These are phyloP conservation scores for Whalleya microplaca DNA, from an alignment of 2,329 filamentous ascomycete species.

Conservation along the genomic window DNA sequence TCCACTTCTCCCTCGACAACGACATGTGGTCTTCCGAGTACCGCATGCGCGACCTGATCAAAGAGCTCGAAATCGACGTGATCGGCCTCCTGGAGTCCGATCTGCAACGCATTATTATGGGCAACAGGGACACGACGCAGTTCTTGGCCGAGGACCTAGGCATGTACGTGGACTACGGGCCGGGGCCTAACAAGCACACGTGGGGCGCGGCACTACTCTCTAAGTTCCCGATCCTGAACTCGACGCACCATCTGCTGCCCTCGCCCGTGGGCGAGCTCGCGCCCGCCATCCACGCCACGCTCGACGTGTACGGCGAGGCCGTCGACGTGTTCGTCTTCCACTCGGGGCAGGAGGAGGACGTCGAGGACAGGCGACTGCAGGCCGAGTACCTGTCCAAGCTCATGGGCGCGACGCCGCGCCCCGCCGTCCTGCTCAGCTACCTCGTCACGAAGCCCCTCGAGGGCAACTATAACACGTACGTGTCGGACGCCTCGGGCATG, in stretches of 20 bases:
- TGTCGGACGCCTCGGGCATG: constrained; percentile 86
- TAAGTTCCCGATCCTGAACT: constrained; percentile 97
- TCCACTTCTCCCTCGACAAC: constrained; percentile 97
- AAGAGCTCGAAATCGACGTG: constrained; percentile 96
- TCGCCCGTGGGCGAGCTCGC: constrained; percentile 93
- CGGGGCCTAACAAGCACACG: constrained; percentile 97
- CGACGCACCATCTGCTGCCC: constrained; percentile 91
- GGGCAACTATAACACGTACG: constrained; percentile 97
- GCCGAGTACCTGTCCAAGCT: constrained; percentile 82
- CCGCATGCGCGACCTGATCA: constrained; percentile 87
- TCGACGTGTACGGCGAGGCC: constrained; percentile 87
- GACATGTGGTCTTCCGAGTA: constrained; percentile 98
- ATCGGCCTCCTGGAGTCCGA: constrained; percentile 94
- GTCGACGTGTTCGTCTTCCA: constrained; percentile 98
- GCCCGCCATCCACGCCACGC: constrained; percentile 93
- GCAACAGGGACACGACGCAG: constrained; percentile 94
- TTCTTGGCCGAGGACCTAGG: constrained; percentile 94
- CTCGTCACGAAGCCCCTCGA: constrained; percentile 87
- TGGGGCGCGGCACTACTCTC: constrained; percentile 93
- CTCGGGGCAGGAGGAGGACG: constrained; percentile 96
- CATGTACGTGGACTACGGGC: constrained; percentile 98
- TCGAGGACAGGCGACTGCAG: constrained; percentile 87
- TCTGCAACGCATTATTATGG: constrained; percentile 98
- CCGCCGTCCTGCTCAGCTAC: constrained; percentile 85
- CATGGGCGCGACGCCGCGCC: constrained; percentile 82